Percentiles rank a stretch among this genome's conserved stretches.
phyloP scores from a whole-genome alignment of 1,139 yeast genomes.

The Saccharomyces uvarum region DNA sequence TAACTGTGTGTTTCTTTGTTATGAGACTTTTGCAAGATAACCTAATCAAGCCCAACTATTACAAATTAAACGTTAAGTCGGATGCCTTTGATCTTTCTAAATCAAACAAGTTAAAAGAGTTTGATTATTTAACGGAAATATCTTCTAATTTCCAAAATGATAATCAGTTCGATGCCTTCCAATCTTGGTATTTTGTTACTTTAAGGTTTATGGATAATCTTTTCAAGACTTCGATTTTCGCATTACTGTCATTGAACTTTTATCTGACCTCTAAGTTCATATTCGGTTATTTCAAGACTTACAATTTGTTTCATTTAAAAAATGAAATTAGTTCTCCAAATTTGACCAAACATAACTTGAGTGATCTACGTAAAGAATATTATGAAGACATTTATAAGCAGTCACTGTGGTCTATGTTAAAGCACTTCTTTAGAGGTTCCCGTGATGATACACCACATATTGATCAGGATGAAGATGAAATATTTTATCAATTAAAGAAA shows the following conservation, averaged over 20 bases:
- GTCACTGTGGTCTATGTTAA: conserved; percentile 21
- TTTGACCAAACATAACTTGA: conserved; percentile 17
- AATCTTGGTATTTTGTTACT: conserved; percentile 9
- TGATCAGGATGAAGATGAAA: conserved; percentile 7
- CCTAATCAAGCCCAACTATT: conserved; percentile 23
- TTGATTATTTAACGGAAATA: conserved; percentile 23
- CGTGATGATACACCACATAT: not conserved
- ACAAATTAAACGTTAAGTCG: conserved; percentile 17
- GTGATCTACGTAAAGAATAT: conserved; percentile 21
- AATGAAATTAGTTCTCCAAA: conserved; percentile 17
- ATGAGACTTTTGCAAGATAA: conserved; percentile 33
- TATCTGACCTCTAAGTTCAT: conserved; percentile 16
- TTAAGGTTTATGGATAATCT: conserved; percentile 14
- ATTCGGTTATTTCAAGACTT: conserved; percentile 16
- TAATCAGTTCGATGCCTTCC: not conserved
- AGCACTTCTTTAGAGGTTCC: conserved; percentile 8
- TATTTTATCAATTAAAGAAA: conserved; percentile 46
- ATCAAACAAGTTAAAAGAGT: conserved; percentile 23
- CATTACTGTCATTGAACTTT: conserved; percentile 15
- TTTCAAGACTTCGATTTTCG: conserved; percentile 6
- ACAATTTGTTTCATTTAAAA: conserved; percentile 20
- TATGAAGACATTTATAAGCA: conserved; percentile 16
- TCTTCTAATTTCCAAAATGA: conserved; percentile 4
- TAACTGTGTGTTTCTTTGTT: conserved; percentile 32
- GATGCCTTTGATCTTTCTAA: conserved; percentile 28